These are phyloP conservation scores for Aleurites moluccanus DNA, from an alignment of 441 rosid species.

Conservation along the genomic window DNA sequence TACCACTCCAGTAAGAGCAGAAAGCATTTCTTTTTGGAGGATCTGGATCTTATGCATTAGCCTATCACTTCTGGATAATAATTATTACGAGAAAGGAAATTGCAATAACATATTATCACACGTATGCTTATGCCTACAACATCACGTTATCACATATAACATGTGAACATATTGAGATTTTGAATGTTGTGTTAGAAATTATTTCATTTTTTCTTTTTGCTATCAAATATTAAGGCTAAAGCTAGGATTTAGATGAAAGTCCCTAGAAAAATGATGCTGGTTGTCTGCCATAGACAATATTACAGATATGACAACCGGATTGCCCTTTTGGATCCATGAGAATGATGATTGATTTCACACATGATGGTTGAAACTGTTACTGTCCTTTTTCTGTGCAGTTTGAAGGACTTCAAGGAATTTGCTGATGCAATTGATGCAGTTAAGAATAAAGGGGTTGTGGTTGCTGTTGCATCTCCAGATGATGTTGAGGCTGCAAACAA, in stretches of 20 bases:
- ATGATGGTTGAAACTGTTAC: too few relatives aligned
- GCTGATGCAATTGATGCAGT: conserved; percentile 64
- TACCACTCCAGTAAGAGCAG: background rate
- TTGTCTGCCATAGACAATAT: background rate
- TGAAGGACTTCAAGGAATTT: conserved; percentile 85
- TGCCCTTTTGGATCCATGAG: background rate
- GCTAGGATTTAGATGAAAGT: background rate
- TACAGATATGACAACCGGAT: background rate
- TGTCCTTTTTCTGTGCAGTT: conserved; percentile 37
- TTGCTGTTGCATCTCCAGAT: conserved; percentile 76
- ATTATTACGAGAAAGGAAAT: background rate
- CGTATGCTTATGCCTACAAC: background rate
- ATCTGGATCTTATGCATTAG: background rate
- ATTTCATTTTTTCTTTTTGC: background rate
- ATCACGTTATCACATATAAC: background rate
- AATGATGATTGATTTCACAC: background rate
- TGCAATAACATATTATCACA: background rate
- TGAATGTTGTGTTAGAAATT: background rate
- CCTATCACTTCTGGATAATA: background rate
- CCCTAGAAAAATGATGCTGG: background rate
- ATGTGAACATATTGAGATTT: background rate
- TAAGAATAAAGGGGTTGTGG: conserved; percentile 64
- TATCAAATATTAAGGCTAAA: background rate
- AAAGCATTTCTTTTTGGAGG: background rate
- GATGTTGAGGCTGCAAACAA: conserved; percentile 72